These are phyloP conservation scores for Amanita polypyramis DNA, from an alignment of 768 basidiomycete genomes.

Conservation along the genomic window DNA sequence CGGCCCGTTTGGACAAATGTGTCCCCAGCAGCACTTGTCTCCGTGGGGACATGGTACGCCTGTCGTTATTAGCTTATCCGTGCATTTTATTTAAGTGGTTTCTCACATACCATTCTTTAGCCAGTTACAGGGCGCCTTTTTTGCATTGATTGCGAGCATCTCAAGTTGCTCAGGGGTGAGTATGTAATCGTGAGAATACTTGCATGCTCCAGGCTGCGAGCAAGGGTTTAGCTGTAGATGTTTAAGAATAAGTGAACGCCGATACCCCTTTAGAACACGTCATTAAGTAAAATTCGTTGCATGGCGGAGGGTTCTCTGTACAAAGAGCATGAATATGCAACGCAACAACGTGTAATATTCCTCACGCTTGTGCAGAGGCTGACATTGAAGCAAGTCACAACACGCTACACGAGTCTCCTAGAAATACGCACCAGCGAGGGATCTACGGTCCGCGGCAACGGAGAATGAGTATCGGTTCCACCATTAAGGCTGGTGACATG, in stretches of 20 bases:
- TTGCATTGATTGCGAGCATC: slow-evolving; percentile 64
- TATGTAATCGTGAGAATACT: slow-evolving; percentile 76
- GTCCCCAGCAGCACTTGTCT: slow-evolving; percentile 74
- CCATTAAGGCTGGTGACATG: slow-evolving; percentile 1
- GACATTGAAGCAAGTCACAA: slow-evolving; percentile 8
- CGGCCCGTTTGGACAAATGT: slow-evolving; percentile 71
- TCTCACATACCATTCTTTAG: slow-evolving; percentile 54
- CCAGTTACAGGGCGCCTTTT: slow-evolving; percentile 82
- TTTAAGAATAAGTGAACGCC: slow-evolving; percentile 11
- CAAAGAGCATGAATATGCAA: neutral
- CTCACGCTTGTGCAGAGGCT: slow-evolving; percentile 77
- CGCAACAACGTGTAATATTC: slow-evolving; percentile 9
- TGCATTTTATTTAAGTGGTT: neutral
- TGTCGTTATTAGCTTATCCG: slow-evolving; percentile 15
- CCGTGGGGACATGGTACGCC: slow-evolving; percentile 71
- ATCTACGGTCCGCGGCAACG: slow-evolving; percentile 42
- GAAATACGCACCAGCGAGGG: slow-evolving; percentile 43
- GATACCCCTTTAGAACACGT: slow-evolving; percentile 66
- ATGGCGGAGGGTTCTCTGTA: slow-evolving; percentile 72
- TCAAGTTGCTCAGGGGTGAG: slow-evolving; percentile 63
- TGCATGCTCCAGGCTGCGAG: slow-evolving; percentile 50
- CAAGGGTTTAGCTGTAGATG: neutral
- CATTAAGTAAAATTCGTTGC: slow-evolving; percentile 81
- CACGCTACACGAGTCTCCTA: slow-evolving; percentile 4
- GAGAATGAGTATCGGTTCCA: slow-evolving; percentile 52